A percentile compares a stretch with the other conserved stretches of the same genome.
phyloP scores from a whole-genome alignment of 768 basidiomycete species.

The Lactifluus hygrophoroides region DNA sequence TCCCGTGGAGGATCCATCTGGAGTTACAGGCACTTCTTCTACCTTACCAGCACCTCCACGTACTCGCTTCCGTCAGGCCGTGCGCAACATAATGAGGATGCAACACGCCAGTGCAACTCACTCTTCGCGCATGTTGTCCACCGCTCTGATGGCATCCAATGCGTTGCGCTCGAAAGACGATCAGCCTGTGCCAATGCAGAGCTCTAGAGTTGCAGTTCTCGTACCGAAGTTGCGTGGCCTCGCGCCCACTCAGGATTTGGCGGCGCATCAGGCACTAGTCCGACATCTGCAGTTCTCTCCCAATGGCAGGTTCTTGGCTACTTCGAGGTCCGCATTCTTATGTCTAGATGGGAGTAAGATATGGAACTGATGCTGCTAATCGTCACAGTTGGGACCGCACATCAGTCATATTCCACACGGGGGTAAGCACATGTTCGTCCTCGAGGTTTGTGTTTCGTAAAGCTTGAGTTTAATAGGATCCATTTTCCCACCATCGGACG shows the following conservation, averaged over 20 bases:
- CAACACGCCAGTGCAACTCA: conserved; percentile 26
- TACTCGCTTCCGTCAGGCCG: conserved; percentile 34
- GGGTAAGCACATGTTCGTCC: conserved; percentile 33
- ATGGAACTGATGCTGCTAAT: neutral
- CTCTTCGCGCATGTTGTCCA: conserved; percentile 21
- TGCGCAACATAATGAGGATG: conserved; percentile 40
- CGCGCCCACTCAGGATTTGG: conserved; percentile 49
- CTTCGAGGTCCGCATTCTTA: conserved; percentile 42
- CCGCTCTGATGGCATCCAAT: conserved; percentile 21
- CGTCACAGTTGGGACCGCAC: conserved; percentile 58
- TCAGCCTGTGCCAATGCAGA: conserved; percentile 30
- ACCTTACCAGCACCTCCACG: conserved; percentile 22
- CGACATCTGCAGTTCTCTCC: conserved; percentile 70
- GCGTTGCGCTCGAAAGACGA: conserved; percentile 15
- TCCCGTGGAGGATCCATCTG: conserved; percentile 19
- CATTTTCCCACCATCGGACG: conserved; percentile 50
- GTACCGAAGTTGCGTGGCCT: conserved; percentile 49
- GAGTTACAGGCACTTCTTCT: conserved; percentile 22
- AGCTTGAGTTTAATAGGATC: conserved; percentile 34
- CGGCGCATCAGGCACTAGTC: conserved; percentile 59
- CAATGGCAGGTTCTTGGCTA: conserved; percentile 64
- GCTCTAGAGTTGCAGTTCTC: conserved; percentile 47
- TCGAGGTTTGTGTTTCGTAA: neutral
- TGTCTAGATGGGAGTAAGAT: neutral
- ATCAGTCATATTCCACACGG: conserved; percentile 56